Base-by-base conservation (phyloP, 257 asterid species). In the Capsicum pubescens region DNA sequence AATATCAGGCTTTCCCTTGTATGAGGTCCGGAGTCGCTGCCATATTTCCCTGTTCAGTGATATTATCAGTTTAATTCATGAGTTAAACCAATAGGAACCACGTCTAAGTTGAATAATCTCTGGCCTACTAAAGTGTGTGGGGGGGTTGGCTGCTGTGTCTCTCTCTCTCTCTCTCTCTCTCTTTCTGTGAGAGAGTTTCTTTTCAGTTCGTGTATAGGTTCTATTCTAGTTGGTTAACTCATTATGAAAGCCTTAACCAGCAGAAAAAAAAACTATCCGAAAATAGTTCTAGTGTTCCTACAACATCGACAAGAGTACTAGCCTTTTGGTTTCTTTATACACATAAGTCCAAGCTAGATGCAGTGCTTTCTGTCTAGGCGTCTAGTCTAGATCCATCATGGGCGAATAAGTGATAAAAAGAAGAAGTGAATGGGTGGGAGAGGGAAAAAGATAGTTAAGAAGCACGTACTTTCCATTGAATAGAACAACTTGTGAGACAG, bases 391-490 rank as follows among this genome's bases (percentile, higher is more conserved):
- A 46, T n/a, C 39, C 58, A 46, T 46, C 10, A 2, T 0, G 17
- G 17, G 17, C 3, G 3, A 72, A 48, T 19, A 72, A 72, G 58
- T n/a, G 59, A 46, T 0, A 11, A 48, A 72, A 72, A 11, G 6
- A 1, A 19, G n/a, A n/a, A 46, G n/a, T n/a, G n/a, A 72, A 76
- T 13, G 10, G 61, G 50, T 2, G 52, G 12, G 21, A 2, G n/a
- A 15, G 12, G 50, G 6, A 6, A 8, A 7, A 35, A 13, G 12
- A 67, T 36, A 58, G 26, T n/a, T 32, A 50, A 69, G 17, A 14
- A 80, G 2, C 10, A 89, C 90, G 90, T 89, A 92, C 97, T 81
- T 93, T 36, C 99, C 99, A 56, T 94, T 88, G 71, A 95, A 95
- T 50, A 90, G 0, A 11, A 86, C 93, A 9, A 95, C 99, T n/a